Conservation (phyloP, 2,329 filamentous ascomycete species). For the Aspergillus fischeri region DNA sequence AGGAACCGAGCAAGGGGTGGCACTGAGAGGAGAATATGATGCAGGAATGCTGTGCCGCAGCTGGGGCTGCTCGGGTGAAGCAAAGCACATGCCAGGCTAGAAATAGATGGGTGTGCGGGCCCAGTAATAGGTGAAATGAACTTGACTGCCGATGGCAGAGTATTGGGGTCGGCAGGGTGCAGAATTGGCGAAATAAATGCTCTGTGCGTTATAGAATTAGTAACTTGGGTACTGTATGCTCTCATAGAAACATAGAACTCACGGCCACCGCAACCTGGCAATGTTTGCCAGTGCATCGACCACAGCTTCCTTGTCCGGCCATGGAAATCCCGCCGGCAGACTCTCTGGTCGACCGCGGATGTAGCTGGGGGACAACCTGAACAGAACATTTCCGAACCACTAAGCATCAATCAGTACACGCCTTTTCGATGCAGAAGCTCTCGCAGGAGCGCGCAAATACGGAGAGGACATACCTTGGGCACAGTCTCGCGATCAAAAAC, state of each 20-base stretch:
- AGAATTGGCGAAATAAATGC: slow-evolving; percentile 80
- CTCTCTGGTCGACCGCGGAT: slow-evolving; percentile 67
- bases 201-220: slow-evolving; percentile 38
- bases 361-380: slow-evolving; percentile 71
- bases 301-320: slow-evolving; percentile 73
- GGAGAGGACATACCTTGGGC: slow-evolving; percentile 49
- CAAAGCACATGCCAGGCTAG: slow-evolving; percentile 79
- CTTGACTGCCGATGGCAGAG: slow-evolving; percentile 59
- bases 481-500: slow-evolving; percentile 74
- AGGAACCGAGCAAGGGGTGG: slow-evolving; percentile 69
- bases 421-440: too few species aligned
- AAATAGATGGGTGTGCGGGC: slow-evolving; percentile 81
- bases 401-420: slow-evolving; percentile 19
- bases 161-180: slow-evolving; percentile 64
- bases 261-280: slow-evolving; percentile 79
- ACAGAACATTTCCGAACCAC: slow-evolving; percentile 61
- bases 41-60: slow-evolving; percentile 79
- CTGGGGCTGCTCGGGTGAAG: slow-evolving; percentile 85
- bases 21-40: slow-evolving; percentile 81
- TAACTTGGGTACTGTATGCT: background rate
- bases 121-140: slow-evolving; percentile 73
- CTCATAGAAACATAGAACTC: slow-evolving; percentile 36
- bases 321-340: slow-evolving; percentile 63
- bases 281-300: slow-evolving; percentile 79
- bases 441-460: slow-evolving; percentile 17